Conservation (phyloP, 1,284 basidiomycete genomes). For the Ganoderma boninense region DNA sequence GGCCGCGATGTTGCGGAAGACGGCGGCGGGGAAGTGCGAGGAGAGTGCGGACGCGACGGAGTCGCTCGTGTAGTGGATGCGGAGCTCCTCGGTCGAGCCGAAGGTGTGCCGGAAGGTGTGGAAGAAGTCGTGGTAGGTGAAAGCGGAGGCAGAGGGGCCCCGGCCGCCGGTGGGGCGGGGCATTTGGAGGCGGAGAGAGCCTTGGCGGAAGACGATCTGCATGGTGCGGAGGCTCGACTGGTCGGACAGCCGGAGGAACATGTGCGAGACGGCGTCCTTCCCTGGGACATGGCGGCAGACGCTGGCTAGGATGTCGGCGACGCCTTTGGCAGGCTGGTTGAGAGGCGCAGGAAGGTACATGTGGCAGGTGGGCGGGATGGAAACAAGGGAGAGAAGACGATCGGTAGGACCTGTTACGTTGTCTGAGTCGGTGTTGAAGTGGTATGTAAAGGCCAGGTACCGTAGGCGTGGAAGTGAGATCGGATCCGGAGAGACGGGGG, state of each 20-base stretch:
- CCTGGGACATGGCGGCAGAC: not conserved
- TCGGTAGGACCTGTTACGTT: not conserved
- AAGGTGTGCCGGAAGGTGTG: not conserved
- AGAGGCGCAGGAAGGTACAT: not conserved
- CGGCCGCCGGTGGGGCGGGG: not conserved
- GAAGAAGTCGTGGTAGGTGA: not conserved
- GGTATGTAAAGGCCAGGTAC: slow-evolving; percentile 3
- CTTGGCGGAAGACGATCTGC: not conserved
- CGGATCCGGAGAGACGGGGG: not conserved
- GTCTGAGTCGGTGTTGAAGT: too few species aligned
- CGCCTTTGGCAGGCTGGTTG: not conserved
- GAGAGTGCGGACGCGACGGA: not conserved
- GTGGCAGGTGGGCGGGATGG: slow-evolving; percentile 7
- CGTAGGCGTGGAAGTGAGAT: slow-evolving; percentile 5
- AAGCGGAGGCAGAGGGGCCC: too few species aligned
- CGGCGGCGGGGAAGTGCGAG: not conserved
- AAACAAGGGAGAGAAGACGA: slow-evolving; percentile 1
- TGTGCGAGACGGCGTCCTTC: not conserved
- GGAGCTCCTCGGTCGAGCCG: not conserved
- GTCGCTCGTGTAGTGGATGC: not conserved
- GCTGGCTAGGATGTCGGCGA: not conserved
- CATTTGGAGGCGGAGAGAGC: not conserved
- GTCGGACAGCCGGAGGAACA: not conserved
- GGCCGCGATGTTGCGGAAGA: not conserved
- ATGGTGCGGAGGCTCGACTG: not conserved